A percentile compares a stretch with the other conserved stretches of the same genome.
Evolutionary conservation across 2,329 filamentous ascomycete species (phyloP).

Genomic region (Mollisia scopiformis): DNA sequence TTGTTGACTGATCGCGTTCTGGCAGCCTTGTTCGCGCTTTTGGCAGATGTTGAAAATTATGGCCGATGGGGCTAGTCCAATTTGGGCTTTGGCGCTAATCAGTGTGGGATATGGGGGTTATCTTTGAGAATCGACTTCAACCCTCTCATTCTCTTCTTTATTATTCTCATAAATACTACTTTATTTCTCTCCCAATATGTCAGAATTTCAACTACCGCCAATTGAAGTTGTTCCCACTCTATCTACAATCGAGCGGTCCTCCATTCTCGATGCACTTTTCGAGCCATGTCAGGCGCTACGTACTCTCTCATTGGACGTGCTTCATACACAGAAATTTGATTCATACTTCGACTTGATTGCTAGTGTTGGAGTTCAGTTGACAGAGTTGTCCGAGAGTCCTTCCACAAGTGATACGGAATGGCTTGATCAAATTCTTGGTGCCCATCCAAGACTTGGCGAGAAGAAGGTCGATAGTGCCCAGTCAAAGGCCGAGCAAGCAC

Average conservation of each 20-base stretch:
- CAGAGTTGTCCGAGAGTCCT: constrained; percentile 55
- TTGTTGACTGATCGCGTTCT: constrained; percentile 13
- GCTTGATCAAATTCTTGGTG: constrained; percentile 74
- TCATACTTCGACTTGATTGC: constrained; percentile 73
- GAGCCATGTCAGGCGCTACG: constrained; percentile 80
- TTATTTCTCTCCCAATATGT: constrained; percentile 25
- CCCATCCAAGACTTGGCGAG: constrained; percentile 83
- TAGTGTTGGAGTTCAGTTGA: constrained; percentile 65
- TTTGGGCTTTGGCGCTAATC: not conserved
- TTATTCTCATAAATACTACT: not conserved
- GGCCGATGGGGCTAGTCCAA: no score
- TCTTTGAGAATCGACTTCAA: not conserved
- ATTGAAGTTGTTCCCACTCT: constrained; percentile 59
- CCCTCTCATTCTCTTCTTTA: not conserved
- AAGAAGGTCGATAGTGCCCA: constrained; percentile 81
- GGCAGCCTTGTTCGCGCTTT: not conserved
- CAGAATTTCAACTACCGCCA: constrained; percentile 53
- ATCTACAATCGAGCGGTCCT: constrained; percentile 55
- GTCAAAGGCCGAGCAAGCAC: constrained; percentile 81
- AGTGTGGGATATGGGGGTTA: not conserved
- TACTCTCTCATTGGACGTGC: constrained; percentile 67
- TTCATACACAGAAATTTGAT: constrained; percentile 61
- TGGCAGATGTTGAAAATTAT: constrained; percentile 14
- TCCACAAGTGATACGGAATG: constrained; percentile 53
- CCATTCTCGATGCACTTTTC: constrained; percentile 77